Conservation (phyloP, 495 filamentous ascomycete genomes). For the Extremus antarcticus region DNA sequence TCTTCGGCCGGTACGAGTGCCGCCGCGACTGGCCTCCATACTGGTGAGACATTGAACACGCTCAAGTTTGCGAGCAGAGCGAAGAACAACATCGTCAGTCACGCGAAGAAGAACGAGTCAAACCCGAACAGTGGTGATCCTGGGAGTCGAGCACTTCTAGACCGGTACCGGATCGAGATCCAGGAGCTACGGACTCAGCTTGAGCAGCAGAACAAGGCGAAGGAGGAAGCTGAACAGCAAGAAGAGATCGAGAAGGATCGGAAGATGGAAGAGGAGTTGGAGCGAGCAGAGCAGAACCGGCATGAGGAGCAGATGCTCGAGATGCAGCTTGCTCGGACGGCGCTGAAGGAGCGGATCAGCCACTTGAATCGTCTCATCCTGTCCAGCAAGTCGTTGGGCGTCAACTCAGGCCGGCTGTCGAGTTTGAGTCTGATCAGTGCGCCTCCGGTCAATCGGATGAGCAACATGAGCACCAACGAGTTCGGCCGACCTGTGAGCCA, state of each 20-base stretch:
- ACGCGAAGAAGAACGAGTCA: slow-evolving; percentile 88
- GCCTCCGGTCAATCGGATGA: slow-evolving; percentile 33
- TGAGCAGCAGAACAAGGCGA: slow-evolving; percentile 59
- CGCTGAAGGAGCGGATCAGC: slow-evolving; percentile 92
- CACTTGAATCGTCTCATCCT: slow-evolving; percentile 93
- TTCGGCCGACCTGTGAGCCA: slow-evolving; percentile 43
- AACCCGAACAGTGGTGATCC: slow-evolving; percentile 56
- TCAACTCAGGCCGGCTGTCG: slow-evolving; percentile 55
- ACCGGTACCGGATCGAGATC: slow-evolving; percentile 93
- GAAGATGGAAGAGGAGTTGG: slow-evolving; percentile 55
- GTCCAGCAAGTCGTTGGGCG: slow-evolving; percentile 87
- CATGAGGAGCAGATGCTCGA: slow-evolving; percentile 97
- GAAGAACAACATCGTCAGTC: slow-evolving; percentile 95
- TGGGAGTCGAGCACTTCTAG: slow-evolving; percentile 74
- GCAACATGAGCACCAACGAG: slow-evolving; percentile 42
- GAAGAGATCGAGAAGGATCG: slow-evolving; percentile 46
- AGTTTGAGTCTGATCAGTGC: slow-evolving; percentile 51
- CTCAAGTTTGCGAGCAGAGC: slow-evolving; percentile 93
- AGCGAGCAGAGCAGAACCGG: slow-evolving; percentile 70
- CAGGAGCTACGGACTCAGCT: slow-evolving; percentile 69
- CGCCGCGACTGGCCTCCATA: slow-evolving; percentile 54
- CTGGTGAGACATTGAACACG: slow-evolving; percentile 84
- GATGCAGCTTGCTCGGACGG: slow-evolving; percentile 92
- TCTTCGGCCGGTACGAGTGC: slow-evolving; percentile 43
- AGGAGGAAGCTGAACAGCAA: slow-evolving; percentile 54